Evolutionary conservation across 2,329 filamentous ascomycete genomes (phyloP).

Genomic region (Stemphylium beticola): DNA sequence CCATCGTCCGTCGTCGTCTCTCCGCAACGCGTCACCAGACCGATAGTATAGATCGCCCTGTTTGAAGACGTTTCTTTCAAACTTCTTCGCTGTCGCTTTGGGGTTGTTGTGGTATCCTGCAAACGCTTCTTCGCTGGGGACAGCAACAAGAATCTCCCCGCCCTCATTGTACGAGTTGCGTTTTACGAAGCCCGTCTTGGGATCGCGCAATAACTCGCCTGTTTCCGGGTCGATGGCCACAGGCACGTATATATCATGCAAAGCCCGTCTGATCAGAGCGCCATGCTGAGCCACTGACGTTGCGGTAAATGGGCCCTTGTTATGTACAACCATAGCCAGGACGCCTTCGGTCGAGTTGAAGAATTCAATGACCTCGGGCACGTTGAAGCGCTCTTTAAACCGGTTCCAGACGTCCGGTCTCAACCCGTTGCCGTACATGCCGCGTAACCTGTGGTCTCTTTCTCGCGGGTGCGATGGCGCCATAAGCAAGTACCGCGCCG

Average conservation of each 20-base stretch:
- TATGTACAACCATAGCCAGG: constrained; percentile 61
- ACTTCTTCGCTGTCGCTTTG: constrained; percentile 66
- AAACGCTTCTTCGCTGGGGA: constrained; percentile 55
- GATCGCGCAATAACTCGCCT: constrained; percentile 68
- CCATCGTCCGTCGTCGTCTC: constrained; percentile 53
- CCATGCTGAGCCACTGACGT: constrained; percentile 74
- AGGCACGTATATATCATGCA: constrained; percentile 65
- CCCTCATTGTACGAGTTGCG: constrained; percentile 68
- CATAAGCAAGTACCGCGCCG: constrained; percentile 73
- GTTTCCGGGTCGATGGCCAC: constrained; percentile 72
- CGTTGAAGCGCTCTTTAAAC: constrained; percentile 67
- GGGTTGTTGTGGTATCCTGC: constrained; percentile 72
- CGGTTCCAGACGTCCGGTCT: constrained; percentile 70
- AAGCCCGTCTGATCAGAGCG: constrained; percentile 59
- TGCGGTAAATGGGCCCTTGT: constrained; percentile 61
- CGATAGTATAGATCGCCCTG: constrained; percentile 55
- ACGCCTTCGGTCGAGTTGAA: constrained; percentile 79
- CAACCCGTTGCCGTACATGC: constrained; percentile 70
- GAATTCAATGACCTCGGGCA: constrained; percentile 71
- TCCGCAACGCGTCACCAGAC: constrained; percentile 53
- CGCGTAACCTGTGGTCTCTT: constrained; percentile 62
- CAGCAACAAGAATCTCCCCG: constrained; percentile 74
- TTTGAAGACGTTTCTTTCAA: constrained; percentile 52
- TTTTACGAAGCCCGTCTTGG: constrained; percentile 68
- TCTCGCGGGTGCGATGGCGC: constrained; percentile 67